Conservation (phyloP, 495 filamentous ascomycete genomes). For the Xylona heveae region DNA sequence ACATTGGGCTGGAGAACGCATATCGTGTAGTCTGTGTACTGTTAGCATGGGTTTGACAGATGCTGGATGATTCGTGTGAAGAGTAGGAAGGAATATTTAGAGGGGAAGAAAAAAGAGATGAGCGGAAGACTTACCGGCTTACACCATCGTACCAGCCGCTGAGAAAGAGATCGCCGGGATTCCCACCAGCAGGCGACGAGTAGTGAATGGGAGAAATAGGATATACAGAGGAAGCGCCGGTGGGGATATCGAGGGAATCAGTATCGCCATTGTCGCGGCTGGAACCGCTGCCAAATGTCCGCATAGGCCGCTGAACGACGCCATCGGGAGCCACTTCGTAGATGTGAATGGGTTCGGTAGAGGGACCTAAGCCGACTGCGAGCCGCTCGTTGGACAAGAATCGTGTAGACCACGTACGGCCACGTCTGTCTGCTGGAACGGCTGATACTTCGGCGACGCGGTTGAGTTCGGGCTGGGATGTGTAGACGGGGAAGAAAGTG, state of each 20-base stretch:
- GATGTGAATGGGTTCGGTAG: conserved; percentile 23
- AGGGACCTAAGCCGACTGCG: conserved; percentile 27
- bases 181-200: conserved; percentile 10
- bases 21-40: conserved; percentile 37
- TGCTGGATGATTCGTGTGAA: not conserved
- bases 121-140: conserved; percentile 19
- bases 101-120: not conserved
- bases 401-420: conserved; percentile 25
- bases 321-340: conserved; percentile 23
- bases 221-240: conserved; percentile 17
- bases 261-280: conserved; percentile 3
- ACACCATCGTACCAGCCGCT: conserved; percentile 38
- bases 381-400: conserved; percentile 27
- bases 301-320: conserved; percentile 9
- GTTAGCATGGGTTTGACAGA: conserved; percentile 1
- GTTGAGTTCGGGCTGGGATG: conserved; percentile 12
- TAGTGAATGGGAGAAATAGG: conserved; percentile 27
- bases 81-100: conserved; percentile 1
- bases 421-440: conserved; percentile 9
- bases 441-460: conserved; percentile 19
- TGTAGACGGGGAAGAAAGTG: conserved; percentile 23
- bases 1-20: conserved; percentile 28
- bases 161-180: conserved; percentile 31
- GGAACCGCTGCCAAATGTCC: not conserved
- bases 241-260: conserved; percentile 4